Evolutionary conservation across 345 rosid species (phyloP).

Genomic region (Reutealis trisperma): DNA sequence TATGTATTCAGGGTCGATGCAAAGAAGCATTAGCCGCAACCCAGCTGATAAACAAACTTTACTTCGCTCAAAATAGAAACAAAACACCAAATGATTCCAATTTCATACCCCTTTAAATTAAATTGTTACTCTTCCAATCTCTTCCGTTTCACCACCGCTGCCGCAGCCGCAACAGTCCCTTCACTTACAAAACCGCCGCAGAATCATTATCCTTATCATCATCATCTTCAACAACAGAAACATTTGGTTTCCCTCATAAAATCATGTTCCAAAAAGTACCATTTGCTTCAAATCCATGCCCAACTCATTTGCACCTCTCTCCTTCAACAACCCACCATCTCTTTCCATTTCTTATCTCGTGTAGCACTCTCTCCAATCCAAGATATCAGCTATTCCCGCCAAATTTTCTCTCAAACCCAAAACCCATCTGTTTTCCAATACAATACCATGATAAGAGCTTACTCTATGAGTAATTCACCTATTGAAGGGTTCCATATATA

Average conservation of each 20-base stretch:
- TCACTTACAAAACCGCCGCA: slow-evolving; percentile 6
- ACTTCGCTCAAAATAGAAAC: not conserved
- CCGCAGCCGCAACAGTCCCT: not conserved
- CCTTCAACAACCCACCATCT: slow-evolving; percentile 42
- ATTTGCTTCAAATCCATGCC: slow-evolving; percentile 71
- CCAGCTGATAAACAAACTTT: not conserved
- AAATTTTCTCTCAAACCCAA: slow-evolving; percentile 47
- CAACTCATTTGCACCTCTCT: slow-evolving; percentile 51
- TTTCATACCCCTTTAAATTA: not conserved
- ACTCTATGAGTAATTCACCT: slow-evolving; percentile 49
- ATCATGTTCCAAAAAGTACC: slow-evolving; percentile 47
- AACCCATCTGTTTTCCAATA: slow-evolving; percentile 54
- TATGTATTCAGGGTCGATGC: too few relatives aligned
- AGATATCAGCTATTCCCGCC: slow-evolving; percentile 46
- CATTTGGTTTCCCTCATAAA: slow-evolving; percentile 52
- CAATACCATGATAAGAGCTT: slow-evolving; percentile 73
- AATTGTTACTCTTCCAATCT: not conserved
- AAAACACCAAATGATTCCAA: not conserved
- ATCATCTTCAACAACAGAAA: not conserved
- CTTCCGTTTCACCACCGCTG: not conserved
- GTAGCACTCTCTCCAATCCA: slow-evolving; percentile 40
- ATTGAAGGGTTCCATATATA: slow-evolving; percentile 52
- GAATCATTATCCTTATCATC: not conserved
- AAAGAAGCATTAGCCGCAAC: not conserved
- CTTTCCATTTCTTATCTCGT: slow-evolving; percentile 61